Percentiles rank a stretch among this genome's conserved stretches.
These are phyloP conservation scores for Apium graveolens DNA, from an alignment of 129 eudicot species.

Conservation along the genomic window DNA sequence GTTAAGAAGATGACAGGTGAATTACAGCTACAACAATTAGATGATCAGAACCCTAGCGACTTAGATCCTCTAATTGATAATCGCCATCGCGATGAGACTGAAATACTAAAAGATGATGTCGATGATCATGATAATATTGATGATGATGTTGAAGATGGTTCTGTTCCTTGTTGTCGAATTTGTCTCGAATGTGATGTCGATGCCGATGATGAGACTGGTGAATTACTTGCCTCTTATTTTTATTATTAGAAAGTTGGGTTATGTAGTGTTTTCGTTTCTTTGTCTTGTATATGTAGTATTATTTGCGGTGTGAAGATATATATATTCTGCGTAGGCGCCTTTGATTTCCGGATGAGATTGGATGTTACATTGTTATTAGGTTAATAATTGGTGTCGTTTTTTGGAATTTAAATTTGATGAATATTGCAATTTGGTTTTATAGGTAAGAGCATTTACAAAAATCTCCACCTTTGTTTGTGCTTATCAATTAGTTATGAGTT, in stretches of 20 bases:
- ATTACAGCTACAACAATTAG: slow-evolving; percentile 39
- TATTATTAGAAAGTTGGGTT: background rate
- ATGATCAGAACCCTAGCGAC: slow-evolving; percentile 40
- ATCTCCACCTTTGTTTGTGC: background rate
- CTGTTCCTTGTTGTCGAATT: slow-evolving; percentile 57
- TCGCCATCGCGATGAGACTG: background rate
- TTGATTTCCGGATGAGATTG: background rate
- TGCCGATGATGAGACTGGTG: slow-evolving; percentile 57
- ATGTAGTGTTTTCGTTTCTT: background rate
- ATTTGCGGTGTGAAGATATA: too few relatives aligned
- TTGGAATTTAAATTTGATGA: background rate
- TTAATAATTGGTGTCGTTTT: background rate
- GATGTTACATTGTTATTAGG: background rate
- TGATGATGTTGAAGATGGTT: slow-evolving; percentile 55
- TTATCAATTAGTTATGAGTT: background rate
- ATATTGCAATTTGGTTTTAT: background rate
- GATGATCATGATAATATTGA: slow-evolving; percentile 12
- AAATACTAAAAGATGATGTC: slow-evolving; percentile 13
- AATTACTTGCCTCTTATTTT: background rate
- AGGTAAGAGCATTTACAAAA: background rate
- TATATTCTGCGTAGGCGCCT: too few relatives aligned
- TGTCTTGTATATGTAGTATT: background rate
- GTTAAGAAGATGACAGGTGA: slow-evolving; percentile 38
- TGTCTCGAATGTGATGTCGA: slow-evolving; percentile 77
- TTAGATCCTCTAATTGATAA: slow-evolving; percentile 52